phyloP scores from a whole-genome alignment of 257 asterid genomes.

The Haberlea rhodopensis region DNA sequence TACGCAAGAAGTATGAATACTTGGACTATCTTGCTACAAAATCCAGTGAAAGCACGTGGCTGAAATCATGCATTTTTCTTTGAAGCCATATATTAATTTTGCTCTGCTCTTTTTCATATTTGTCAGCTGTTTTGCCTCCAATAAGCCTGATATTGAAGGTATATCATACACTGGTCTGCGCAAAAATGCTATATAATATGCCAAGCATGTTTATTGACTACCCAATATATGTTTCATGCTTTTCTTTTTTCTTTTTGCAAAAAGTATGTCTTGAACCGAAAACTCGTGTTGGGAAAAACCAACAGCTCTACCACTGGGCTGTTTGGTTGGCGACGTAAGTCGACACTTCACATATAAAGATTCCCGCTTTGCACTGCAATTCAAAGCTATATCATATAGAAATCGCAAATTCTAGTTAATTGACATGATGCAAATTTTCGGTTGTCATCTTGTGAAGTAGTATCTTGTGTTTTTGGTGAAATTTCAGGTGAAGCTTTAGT shows the following conservation, averaged over 20 bases:
- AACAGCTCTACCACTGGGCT: neutral
- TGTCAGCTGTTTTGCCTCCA: slow-evolving; percentile 40
- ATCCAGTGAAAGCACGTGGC: slow-evolving; percentile 29
- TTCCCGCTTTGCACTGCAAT: too few relatives aligned
- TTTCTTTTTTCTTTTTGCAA: too few relatives aligned
- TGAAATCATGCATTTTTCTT: slow-evolving; percentile 22
- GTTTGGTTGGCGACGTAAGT: neutral
- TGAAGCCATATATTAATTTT: slow-evolving; percentile 29
- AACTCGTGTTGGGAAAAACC: neutral
- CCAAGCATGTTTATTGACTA: neutral
- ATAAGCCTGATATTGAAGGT: slow-evolving; percentile 71
- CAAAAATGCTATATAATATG: neutral
- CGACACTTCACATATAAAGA: neutral
- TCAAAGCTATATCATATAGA: neutral
- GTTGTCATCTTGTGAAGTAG: neutral
- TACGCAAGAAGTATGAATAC: slow-evolving; percentile 15
- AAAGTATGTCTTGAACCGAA: too few relatives aligned
- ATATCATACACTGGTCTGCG: neutral
- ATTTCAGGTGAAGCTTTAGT: slow-evolving; percentile 69
- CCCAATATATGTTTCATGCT: neutral
- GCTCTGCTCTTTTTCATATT: slow-evolving; percentile 43
- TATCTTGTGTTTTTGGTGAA: neutral
- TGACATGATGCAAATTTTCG: neutral
- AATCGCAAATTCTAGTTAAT: too few relatives aligned
- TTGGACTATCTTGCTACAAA: slow-evolving; percentile 16